Evolutionary conservation across 2,329 filamentous ascomycete species (phyloP), one percentile per base, ranked within the genome.

Genomic region (Aspergillus sojae): DNA sequence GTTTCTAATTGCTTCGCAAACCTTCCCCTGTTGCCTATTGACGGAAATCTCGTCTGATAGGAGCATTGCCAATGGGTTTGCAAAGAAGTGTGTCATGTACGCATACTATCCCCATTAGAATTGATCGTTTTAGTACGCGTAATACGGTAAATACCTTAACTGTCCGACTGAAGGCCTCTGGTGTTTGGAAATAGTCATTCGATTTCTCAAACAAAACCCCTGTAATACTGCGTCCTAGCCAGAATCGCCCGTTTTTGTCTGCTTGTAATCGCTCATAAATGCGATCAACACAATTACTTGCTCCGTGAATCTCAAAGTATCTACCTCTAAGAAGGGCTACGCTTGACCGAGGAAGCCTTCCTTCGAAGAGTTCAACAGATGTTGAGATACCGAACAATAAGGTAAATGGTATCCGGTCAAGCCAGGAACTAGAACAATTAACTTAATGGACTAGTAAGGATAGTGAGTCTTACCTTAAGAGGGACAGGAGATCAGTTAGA

Each of bases 11-110:
- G 85, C 85, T 68, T 87, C 82, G 55, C 84, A 83, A 21, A 85
- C 79, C 46, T 83, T 80, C 7, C 63, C 64, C 66, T 72, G 59
- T 70, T 81, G 54, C 14, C 71, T 65, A 1, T 76, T 57, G 2
- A 72, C 68, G 10, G 65, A 45, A 21, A 55, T 28, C 11, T 68
- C 58, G 9, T 70, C 61, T 52, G 72, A 72, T n/a, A 88, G 73
- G 53, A 89, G 79, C 4, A 85, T 71, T 39, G 83, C 83, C 2
- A 88, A 73, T 7, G 84, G 81, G 69, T 88, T 89, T 30, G 86
- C 86, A 66, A 87, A 89, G 71, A 86, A 88, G 67, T 87, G 85
- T 10, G 85, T 85, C 87, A 89, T 88, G 69, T 86, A 87, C 1
- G 84, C 82, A 73, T 89, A 89, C 79, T 87, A 74, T 4, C 62